phyloP scores from a whole-genome alignment of 2,329 filamentous ascomycete species.

The Monosporascus sp. region DNA sequence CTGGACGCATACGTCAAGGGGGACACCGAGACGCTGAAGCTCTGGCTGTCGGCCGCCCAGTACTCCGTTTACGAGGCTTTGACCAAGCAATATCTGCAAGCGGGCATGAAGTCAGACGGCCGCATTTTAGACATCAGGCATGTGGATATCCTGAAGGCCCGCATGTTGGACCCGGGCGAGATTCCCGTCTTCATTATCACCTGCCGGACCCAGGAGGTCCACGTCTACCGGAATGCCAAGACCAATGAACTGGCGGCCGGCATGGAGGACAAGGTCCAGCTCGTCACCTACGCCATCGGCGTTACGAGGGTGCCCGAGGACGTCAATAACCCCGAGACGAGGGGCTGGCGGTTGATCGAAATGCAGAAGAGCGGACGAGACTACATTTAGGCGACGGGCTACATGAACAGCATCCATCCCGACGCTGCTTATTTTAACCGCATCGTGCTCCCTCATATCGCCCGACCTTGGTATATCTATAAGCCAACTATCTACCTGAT shows the following conservation, averaged over 20 bases:
- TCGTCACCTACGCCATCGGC: constrained; percentile 96
- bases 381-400: constrained; percentile 48
- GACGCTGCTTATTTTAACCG: too few species aligned
- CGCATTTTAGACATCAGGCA: constrained; percentile 92
- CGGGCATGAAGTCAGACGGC: constrained; percentile 89
- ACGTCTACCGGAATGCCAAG: constrained; percentile 93
- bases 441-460: too few species aligned
- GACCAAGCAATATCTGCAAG: constrained; percentile 90
- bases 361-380: constrained; percentile 97
- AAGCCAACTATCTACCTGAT: too few species aligned
- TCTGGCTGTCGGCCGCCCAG: constrained; percentile 95
- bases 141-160: constrained; percentile 79
- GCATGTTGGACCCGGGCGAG: constrained; percentile 79
- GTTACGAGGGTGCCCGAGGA: constrained; percentile 92
- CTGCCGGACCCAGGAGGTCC: constrained; percentile 93
- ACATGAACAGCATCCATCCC: too few species aligned
- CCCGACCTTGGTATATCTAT: too few species aligned
- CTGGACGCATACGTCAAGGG: constrained; percentile 98
- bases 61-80: constrained; percentile 96
- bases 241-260: constrained; percentile 84
- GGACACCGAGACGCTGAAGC: constrained; percentile 81
- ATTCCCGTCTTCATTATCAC: constrained; percentile 96
- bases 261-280: constrained; percentile 98
- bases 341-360: constrained; percentile 96
- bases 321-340: constrained; percentile 92